A percentile compares a stretch with the other conserved stretches of the same genome.
Conservation (phyloP, 2,329 filamentous ascomycete genomes). For the Xylariaceae sp. region DNA sequence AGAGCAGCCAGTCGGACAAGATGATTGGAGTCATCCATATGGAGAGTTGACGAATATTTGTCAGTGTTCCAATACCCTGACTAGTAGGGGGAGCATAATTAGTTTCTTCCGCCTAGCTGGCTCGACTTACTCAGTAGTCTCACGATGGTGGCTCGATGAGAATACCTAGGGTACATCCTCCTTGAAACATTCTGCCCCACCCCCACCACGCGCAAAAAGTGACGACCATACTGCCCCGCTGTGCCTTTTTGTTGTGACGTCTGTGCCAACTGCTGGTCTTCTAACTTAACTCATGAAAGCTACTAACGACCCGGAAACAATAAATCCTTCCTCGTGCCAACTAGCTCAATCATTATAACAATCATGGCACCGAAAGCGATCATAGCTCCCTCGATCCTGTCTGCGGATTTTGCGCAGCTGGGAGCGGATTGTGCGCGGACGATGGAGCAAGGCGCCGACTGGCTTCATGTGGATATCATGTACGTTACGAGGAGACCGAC, state of each 20-base stretch:
- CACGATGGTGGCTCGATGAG: too few relatives aligned
- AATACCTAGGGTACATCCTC: too few relatives aligned
- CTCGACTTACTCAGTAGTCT: too few relatives aligned
- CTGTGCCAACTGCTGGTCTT: conserved; percentile 4
- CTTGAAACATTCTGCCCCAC: conserved; percentile 3
- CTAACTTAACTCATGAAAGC: not conserved
- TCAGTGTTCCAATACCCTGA: too few relatives aligned
- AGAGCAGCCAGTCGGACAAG: not conserved
- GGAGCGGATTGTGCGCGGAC: conserved; percentile 82
- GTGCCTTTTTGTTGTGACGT: conserved; percentile 19
- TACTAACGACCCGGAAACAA: too few relatives aligned
- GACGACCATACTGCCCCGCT: conserved; percentile 18
- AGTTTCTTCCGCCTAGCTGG: too few relatives aligned
- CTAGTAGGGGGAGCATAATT: too few relatives aligned
- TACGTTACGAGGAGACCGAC: conserved; percentile 27
- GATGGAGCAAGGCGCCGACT: conserved; percentile 83
- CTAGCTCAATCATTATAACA: not conserved
- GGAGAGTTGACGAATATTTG: too few relatives aligned
- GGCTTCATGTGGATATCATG: conserved; percentile 93
- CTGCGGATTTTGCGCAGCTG: conserved; percentile 88
- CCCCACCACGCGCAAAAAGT: conserved; percentile 10
- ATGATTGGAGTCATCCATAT: too few relatives aligned
- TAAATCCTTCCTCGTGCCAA: not conserved
- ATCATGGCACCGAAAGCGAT: conserved; percentile 85
- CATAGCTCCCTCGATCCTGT: conserved; percentile 96